These are phyloP conservation scores for Ophiognomonia clavigignenti-juglandacearum DNA, from an alignment of 2,329 filamentous ascomycete genomes.

Conservation along the genomic window DNA sequence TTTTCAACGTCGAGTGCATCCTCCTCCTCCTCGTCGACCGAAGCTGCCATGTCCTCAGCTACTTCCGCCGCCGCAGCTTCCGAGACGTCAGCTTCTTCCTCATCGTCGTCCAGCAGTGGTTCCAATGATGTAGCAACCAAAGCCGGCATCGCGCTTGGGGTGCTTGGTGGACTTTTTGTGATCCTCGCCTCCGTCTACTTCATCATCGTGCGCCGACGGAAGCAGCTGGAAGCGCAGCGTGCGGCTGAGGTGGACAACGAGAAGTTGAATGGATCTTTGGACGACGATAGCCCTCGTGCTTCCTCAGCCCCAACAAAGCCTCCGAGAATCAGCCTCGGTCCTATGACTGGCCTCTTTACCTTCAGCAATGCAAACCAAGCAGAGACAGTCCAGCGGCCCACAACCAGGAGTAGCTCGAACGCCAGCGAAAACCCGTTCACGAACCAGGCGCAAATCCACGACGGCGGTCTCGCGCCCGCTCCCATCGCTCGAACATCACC, in stretches of 20 bases:
- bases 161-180: constrained; percentile 64
- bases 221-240: constrained; percentile 51
- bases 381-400: constrained; percentile 15
- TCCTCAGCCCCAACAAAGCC: constrained; percentile 48
- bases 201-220: constrained; percentile 65
- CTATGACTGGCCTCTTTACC: constrained; percentile 78
- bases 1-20: neutral
- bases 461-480: neutral
- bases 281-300: constrained; percentile 29
- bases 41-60: neutral
- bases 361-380: constrained; percentile 32
- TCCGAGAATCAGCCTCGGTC: constrained; percentile 79
- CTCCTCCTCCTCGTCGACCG: neutral
- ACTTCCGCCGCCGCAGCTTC: constrained; percentile 4
- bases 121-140: constrained; percentile 44
- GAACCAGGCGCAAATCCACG: constrained; percentile 45
- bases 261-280: constrained; percentile 47
- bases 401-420: constrained; percentile 45
- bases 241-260: constrained; percentile 55
- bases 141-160: constrained; percentile 81
- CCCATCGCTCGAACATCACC: constrained; percentile 2
- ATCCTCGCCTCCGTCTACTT: constrained; percentile 67
- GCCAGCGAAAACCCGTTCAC: constrained; percentile 63
- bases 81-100: constrained; percentile 21
- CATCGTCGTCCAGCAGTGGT: constrained; percentile 18